Conservation (phyloP, 441 rosid genomes). For the Francoa sonchifolia region DNA sequence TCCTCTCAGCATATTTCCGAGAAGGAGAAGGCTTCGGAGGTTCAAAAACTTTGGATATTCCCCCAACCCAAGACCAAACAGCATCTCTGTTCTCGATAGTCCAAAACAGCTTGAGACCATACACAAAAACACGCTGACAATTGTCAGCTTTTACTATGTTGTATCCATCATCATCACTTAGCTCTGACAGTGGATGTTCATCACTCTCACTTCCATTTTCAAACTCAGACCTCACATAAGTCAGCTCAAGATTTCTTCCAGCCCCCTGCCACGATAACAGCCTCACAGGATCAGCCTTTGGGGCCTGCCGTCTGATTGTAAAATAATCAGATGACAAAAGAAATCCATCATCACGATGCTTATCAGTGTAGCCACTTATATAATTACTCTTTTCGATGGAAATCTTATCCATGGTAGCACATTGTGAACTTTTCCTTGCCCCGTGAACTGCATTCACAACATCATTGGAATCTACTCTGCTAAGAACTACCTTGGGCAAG, state of each 20-base stretch:
- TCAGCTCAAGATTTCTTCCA: conserved; percentile 94
- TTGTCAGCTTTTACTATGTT: conserved; percentile 93
- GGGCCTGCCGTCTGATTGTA: conserved; percentile 91
- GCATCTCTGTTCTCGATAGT: conserved; percentile 83
- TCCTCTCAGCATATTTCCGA: conserved; percentile 79
- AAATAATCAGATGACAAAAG: conserved; percentile 89
- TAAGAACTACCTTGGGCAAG: conserved; percentile 55
- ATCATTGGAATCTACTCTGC: conserved; percentile 46
- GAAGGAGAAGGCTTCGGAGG: conserved; percentile 93
- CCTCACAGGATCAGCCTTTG: conserved; percentile 82
- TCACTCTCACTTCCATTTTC: conserved; percentile 96
- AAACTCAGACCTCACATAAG: conserved; percentile 85
- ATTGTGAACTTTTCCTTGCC: conserved; percentile 50
- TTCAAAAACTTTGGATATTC: conserved; percentile 87
- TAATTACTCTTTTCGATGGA: conserved; percentile 50
- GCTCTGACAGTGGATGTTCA: conserved; percentile 79
- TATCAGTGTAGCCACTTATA: conserved; percentile 43
- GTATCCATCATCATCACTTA: conserved; percentile 92
- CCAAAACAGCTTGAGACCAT: conserved; percentile 96
- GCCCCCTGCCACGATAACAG: conserved; percentile 98
- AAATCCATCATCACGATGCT: conserved; percentile 87
- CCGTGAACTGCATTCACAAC: conserved; percentile 39
- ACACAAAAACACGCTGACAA: conserved; percentile 89
- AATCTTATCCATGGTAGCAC: conserved; percentile 48
- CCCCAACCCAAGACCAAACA: conserved; percentile 95